Base-by-base conservation (phyloP, 768 basidiomycete genomes). In the Chiua virens region DNA sequence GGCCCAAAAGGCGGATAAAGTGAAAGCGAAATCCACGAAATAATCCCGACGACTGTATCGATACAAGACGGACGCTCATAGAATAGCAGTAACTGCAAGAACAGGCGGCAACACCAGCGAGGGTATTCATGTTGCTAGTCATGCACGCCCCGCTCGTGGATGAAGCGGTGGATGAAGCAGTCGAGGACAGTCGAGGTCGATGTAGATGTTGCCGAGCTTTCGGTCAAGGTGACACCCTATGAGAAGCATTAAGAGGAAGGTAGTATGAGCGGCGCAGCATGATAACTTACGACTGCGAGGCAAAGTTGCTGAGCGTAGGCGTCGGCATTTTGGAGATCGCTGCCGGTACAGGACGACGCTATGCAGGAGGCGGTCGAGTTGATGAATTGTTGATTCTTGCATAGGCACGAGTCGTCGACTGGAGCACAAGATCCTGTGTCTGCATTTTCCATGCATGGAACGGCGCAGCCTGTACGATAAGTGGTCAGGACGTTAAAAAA, bases 351-450 rank as follows among this genome's bases (percentile, higher is more conserved):
- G n/a, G 67, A 55, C 5, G 43, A 34, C 44, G 64, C 20, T 53
- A 86, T 77, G 68, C 86, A 87, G 0, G 58, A 1, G 34, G 80
- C 79, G 42, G 76, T 75, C 47, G 64, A 62, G 35, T 50, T 42
- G 53, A 86, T 57, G 61, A 85, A 87, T 1, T 50, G n/a, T 18
- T 57, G 0, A 62, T 69, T 72, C 6, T 70, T 67, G 76, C 86
- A 88, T 27, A 86, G 70, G 58, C 89, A 91, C 23, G 57, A 55
- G 61, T 78, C 71, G 69, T 89, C 81, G n/a, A 66, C 66, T 4
- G 64, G 9, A 14, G 47, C 14, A 71, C 87, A 90, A 51, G 55
- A 58, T 38, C 71, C 79, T 18, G 71, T 55, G 57, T 77, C 62
- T 8, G 80, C 75, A 49, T 53, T 64, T 8, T 66, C 44, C 8